Conservation (phyloP, 2,329 filamentous ascomycete genomes). For the Ceratocystis destructans region DNA sequence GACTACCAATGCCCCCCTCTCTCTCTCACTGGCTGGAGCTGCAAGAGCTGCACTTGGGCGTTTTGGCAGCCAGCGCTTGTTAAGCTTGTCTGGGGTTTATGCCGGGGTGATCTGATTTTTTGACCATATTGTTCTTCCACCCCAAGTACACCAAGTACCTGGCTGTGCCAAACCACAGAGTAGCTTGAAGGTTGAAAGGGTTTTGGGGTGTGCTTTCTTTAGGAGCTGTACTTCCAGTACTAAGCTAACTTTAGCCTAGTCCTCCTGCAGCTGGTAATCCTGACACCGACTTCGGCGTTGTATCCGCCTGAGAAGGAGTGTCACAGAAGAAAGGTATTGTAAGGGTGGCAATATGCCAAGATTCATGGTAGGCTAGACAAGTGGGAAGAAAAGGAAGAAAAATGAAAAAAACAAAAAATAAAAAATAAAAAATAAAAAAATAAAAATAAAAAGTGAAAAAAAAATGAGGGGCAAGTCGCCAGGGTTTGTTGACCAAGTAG, state of each 20-base stretch:
- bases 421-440: background rate
- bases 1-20: background rate
- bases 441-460: background rate
- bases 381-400: background rate
- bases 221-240: background rate
- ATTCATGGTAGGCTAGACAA: background rate
- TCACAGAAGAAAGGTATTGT: background rate
- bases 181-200: too few relatives aligned
- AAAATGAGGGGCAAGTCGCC: too few relatives aligned
- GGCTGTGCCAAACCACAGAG: too few relatives aligned
- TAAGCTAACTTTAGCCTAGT: background rate
- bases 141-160: too few relatives aligned
- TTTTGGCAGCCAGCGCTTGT: constrained; percentile 6
- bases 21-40: background rate
- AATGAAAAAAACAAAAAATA: too few relatives aligned
- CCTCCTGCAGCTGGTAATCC: background rate
- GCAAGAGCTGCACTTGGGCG: background rate
- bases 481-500: background rate
- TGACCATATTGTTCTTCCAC: background rate
- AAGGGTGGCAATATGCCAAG: background rate
- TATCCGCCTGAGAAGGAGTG: background rate
- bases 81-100: background rate
- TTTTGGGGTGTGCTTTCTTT: background rate
- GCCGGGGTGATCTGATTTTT: constrained; percentile 7
- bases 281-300: constrained; percentile 7